Base-by-base conservation (phyloP, 176 grass and related monocot genomes). In the Triticum urartu region DNA sequence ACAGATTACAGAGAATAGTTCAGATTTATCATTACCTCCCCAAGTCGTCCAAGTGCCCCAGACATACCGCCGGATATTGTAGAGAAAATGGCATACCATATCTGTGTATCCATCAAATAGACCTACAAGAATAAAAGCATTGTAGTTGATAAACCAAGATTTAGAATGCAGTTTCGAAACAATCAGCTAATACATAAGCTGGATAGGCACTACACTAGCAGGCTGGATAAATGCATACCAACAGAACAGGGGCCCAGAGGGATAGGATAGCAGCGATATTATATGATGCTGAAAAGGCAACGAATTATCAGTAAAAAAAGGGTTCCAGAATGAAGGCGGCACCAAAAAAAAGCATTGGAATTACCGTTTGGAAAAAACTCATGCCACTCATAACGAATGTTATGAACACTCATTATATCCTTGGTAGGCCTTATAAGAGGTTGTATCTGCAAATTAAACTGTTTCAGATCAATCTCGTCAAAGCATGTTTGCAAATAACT, bases 31-130 rank as follows among this genome's bases (percentile, higher is more conserved):
- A 17, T 89, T 87, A 98, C 95, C 89, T 98, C 95, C 64, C 95
- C 95, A 79, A 98, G 95, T 88, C 95, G 77, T 68, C 95, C 93
- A 79, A 98, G 91, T 87, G 95, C 95, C 85, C 95, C 95, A 92
- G 93, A 95, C 83, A 92, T 72, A 85, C 95, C 95, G 60, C 95
- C 95, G 76, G 88, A 98, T 77, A 98, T 85, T 28, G 95, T 98
- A 83, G 95, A 98, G 78, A 91, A 98, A 77, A 98, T 89, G 64
- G 95, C 87, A 17, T 98, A 98, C 95, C 95, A 98, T 85, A 98
- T 98, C 78, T 98, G 95, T 59, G 95, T 95, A 86, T 98, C 95
- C 95, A 98, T 95, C 64, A 98, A 95, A 72, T 98, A 98, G 22
- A 98, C 93, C 95, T 98, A 75, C 62, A 87, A 85, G 59, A 83